Percentiles rank a stretch among this genome's conserved stretches.
phyloP scores from a whole-genome alignment of 164 flowering plant species.

The Dillenia turbinata region DNA sequence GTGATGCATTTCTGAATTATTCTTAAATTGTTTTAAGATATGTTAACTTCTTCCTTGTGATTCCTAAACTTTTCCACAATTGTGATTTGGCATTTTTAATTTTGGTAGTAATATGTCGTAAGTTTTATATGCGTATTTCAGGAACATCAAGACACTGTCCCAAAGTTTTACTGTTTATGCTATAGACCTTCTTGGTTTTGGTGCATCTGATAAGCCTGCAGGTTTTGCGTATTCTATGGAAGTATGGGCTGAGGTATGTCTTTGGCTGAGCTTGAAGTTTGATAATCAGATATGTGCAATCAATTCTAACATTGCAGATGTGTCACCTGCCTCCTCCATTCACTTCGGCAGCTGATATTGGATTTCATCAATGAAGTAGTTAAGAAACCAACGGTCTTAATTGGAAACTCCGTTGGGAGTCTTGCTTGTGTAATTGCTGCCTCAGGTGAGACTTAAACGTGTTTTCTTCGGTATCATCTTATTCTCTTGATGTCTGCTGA shows the following conservation, averaged over 20 bases:
- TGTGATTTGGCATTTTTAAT: neutral
- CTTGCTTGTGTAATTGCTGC: constrained; percentile 95
- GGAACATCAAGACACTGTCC: constrained; percentile 63
- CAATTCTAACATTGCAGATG: neutral
- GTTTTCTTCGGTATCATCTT: neutral
- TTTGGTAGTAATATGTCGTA: neutral
- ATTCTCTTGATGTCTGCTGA: neutral
- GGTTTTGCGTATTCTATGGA: constrained; percentile 83
- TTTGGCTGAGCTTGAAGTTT: neutral
- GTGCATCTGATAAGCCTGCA: constrained; percentile 84
- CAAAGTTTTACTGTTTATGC: constrained; percentile 65
- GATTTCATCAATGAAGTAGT: constrained; percentile 75
- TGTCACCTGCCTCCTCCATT: constrained; percentile 1
- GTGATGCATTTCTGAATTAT: neutral
- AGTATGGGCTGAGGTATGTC: constrained; percentile 74
- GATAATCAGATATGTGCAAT: neutral
- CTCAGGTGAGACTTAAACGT: constrained; percentile 40
- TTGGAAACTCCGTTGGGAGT: constrained; percentile 95
- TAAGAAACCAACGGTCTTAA: constrained; percentile 67
- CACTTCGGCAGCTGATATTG: constrained; percentile 54
- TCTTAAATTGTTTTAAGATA: neutral
- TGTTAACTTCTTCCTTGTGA: neutral
- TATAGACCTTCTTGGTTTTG: constrained; percentile 85
- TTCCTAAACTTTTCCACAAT: neutral
- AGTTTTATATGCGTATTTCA: constrained; percentile 11